These are phyloP conservation scores for Ophiostoma sp. DNA, from an alignment of 2,329 filamentous ascomycete genomes.

Conservation along the genomic window DNA sequence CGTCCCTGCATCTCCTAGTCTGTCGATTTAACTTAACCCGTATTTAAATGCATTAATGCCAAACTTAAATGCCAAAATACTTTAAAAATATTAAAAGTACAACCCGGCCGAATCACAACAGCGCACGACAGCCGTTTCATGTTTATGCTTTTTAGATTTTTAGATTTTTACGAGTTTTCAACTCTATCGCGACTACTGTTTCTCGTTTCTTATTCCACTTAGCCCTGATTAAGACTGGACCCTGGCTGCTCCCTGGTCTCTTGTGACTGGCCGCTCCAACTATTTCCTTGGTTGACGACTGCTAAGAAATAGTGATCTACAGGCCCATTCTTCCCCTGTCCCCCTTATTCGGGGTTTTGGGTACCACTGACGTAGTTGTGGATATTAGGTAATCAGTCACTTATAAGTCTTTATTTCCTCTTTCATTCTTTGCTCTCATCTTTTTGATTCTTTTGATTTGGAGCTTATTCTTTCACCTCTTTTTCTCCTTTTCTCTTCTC, in stretches of 20 bases:
- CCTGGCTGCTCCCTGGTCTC: neutral
- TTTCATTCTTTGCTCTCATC: neutral
- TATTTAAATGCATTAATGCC: neutral
- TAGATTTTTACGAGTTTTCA: neutral
- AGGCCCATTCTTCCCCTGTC: slow-evolving; percentile 2
- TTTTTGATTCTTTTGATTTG: neutral
- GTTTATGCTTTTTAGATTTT: neutral
- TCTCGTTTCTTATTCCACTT: slow-evolving; percentile 1
- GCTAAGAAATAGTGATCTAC: slow-evolving; percentile 5
- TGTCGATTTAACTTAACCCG: neutral
- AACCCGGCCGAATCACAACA: neutral
- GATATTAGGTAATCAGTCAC: neutral
- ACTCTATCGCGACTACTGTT: neutral
- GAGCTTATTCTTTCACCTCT: neutral
- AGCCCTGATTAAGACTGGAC: neutral
- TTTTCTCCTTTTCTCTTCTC: neutral
- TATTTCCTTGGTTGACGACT: neutral
- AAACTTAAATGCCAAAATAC: neutral
- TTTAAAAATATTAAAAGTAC: slow-evolving; percentile 1
- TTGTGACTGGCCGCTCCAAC: neutral
- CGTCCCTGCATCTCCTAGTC: slow-evolving; percentile 2
- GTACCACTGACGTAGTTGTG: slow-evolving; percentile 7
- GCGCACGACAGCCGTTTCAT: slow-evolving; percentile 9
- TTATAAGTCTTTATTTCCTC: slow-evolving; percentile 7
- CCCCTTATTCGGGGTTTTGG: neutral